Base-by-base conservation (phyloP, 2,329 filamentous ascomycete genomes). In the Pseudomassariella vexata region DNA sequence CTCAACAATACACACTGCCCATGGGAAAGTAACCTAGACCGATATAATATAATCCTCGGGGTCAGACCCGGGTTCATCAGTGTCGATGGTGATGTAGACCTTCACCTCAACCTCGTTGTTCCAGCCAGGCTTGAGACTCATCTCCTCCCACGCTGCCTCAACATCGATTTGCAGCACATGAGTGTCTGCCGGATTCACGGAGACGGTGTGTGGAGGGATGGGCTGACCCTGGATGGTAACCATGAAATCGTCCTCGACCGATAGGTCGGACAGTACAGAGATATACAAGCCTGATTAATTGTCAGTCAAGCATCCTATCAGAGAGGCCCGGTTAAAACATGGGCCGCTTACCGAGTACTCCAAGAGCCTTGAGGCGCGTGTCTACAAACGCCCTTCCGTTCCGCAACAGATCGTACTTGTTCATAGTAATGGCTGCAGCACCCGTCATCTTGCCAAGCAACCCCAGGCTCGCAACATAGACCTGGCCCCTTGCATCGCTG, bases 381-480 rank as follows among this genome's bases (percentile, higher is more conserved):
- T 78, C 76, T 9, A 94, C 59, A 6, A 76, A 59, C 14, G 92
- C 60, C 11, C 76, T 64, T 1, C 78, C 77, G 35, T 76, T 80
- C 6, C 44, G 51, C 4, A 47, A 48, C 25, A 79, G 53, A 20
- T 70, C 70, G 26, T 80, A 70, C 18, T 73, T 67, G n/a, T 66
- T 79, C 22, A 66, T 68, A 1, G 82, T 63, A 6, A 95, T 70
- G 0, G 87, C 88, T 1, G 86, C 88, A 1, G 82, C 78, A 1
- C 88, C 90, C 0, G 87, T 87, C 85, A 96, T 94, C 57, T 95
- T 95, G 3, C 75, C 83, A 4, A 94, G 43, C 2, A 96, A 64
- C 1, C 90, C 90, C 1, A 96, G 57, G 12, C 82, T 79, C 1
- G 85, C 79, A 2, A 89, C 65, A 25, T 60, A 61, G 1, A 81